A percentile compares a stretch with the other conserved stretches of the same genome.
Conservation (phyloP, 371 early-diverging fungal genomes). For the Mortierella sp. region DNA sequence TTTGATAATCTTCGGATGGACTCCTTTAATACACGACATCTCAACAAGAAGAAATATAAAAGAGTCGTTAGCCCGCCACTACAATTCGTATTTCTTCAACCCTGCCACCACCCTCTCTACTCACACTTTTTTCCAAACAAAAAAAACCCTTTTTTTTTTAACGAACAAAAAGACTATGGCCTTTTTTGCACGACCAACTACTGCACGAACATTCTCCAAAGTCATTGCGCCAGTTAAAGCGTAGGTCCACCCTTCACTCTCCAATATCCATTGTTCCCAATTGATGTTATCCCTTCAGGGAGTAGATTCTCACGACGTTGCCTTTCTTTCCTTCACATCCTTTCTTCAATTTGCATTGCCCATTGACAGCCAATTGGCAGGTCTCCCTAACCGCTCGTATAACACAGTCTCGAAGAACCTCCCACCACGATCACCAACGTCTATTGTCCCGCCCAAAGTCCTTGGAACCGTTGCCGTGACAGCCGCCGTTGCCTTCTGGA, state of each 20-base stretch:
- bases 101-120: too few relatives aligned
- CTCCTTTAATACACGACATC: not conserved
- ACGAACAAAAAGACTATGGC: not conserved
- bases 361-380: not conserved
- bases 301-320: not conserved
- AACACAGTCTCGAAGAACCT: conserved; percentile 7
- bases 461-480: conserved; percentile 11
- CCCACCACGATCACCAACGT: not conserved
- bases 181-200: conserved; percentile 11
- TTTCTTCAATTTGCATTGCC: not conserved
- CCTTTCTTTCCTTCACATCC: not conserved
- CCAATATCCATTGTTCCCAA: too few relatives aligned
- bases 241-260: not conserved
- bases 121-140: too few relatives aligned
- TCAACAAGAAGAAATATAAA: not conserved
- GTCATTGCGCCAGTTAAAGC: conserved; percentile 6
- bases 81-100: too few relatives aligned
- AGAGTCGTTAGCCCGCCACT: not conserved
- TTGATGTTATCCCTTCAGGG: too few relatives aligned
- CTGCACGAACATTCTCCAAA: conserved; percentile 3
- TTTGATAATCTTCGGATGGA: not conserved
- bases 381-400: conserved; percentile 6
- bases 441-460: conserved; percentile 5
- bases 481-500: conserved; percentile 9
- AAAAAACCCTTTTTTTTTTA: not conserved